Evolutionary conservation across 768 basidiomycete species (phyloP).

Genomic region (Imleria badia): DNA sequence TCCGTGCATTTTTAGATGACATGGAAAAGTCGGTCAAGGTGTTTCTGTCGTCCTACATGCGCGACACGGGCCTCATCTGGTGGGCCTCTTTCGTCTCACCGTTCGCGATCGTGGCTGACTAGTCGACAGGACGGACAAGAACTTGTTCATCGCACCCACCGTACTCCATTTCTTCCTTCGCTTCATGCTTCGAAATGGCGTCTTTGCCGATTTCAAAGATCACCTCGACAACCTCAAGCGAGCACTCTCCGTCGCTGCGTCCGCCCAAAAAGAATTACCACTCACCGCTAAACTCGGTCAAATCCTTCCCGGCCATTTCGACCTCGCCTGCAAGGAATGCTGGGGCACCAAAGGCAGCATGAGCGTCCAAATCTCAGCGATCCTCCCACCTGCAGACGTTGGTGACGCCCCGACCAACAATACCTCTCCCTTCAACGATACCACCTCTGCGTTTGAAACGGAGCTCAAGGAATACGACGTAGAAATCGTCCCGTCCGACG

Average conservation of each 20-base stretch:
- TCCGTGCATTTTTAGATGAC: constrained; percentile 56
- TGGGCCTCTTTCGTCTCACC: constrained; percentile 25
- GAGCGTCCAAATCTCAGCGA: constrained; percentile 22
- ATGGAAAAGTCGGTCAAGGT: constrained; percentile 60
- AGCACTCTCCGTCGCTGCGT: constrained; percentile 42
- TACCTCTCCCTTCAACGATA: neutral
- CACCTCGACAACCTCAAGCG: constrained; percentile 36
- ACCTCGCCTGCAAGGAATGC: constrained; percentile 45
- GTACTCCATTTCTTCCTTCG: constrained; percentile 46
- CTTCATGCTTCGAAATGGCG: constrained; percentile 44
- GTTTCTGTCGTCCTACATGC: constrained; percentile 70
- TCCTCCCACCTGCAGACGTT: neutral
- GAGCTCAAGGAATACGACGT: constrained; percentile 37
- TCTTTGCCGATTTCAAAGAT: constrained; percentile 35
- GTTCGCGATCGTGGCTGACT: constrained; percentile 6
- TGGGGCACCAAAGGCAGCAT: constrained; percentile 47
- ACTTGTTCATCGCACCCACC: constrained; percentile 42
- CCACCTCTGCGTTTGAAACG: constrained; percentile 34
- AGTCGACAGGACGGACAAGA: constrained; percentile 39
- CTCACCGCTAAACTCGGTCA: constrained; percentile 39
- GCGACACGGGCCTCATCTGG: constrained; percentile 67
- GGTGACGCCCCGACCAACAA: neutral
- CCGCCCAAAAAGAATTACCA: constrained; percentile 43
- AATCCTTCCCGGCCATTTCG: constrained; percentile 44
- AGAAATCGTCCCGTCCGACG: constrained; percentile 23